These are phyloP conservation scores for Aspergillus egyptiacus DNA, from an alignment of 495 filamentous ascomycete species.

Conservation along the genomic window DNA sequence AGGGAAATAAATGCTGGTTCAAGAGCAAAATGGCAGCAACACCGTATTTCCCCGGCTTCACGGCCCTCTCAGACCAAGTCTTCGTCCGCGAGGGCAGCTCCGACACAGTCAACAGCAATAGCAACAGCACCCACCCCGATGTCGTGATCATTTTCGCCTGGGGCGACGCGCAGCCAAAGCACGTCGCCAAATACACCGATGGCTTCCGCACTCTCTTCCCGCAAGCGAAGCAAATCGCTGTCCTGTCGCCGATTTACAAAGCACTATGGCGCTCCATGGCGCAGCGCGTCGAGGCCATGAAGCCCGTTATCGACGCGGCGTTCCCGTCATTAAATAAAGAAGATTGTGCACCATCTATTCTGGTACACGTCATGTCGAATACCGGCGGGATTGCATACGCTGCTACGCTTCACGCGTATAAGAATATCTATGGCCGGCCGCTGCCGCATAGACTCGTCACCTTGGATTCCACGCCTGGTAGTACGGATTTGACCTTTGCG, in stretches of 20 bases:
- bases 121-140: background rate
- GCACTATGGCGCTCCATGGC: conserved; percentile 41
- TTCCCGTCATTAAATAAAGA: conserved; percentile 24
- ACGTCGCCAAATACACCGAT: conserved; percentile 49
- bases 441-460: background rate
- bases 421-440: background rate
- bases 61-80: background rate
- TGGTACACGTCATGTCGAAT: conserved; percentile 7
- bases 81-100: background rate
- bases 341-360: conserved; percentile 14
- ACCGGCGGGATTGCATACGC: conserved; percentile 6
- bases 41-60: conserved; percentile 8
- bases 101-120: background rate
- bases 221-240: conserved; percentile 20
- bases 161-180: conserved; percentile 48
- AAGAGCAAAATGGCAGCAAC: too few species aligned
- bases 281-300: conserved; percentile 39
- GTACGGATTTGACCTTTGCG: conserved; percentile 24
- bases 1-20: too few species aligned
- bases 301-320: conserved; percentile 42
- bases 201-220: conserved; percentile 49
- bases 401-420: conserved; percentile 1
- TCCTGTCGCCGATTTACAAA: conserved; percentile 44
- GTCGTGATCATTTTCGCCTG: conserved; percentile 40
- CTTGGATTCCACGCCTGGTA: conserved; percentile 3